A percentile compares a stretch with the other conserved stretches of the same genome.
Evolutionary conservation across 306 rosid genomes (phyloP).

Genomic region (Senna siamea): DNA sequence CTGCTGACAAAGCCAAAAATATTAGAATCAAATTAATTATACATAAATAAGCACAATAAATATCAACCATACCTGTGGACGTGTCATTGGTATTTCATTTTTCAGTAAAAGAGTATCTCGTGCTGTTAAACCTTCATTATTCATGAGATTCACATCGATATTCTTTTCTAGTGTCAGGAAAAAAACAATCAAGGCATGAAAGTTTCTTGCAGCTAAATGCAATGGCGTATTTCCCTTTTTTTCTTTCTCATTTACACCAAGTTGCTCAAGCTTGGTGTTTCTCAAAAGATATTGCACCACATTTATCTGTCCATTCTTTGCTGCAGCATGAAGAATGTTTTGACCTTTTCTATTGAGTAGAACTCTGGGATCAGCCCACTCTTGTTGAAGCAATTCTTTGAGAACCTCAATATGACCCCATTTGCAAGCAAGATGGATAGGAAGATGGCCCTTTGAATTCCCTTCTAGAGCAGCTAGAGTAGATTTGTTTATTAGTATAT

Average conservation of each 20-base stretch:
- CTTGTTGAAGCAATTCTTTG: not conserved
- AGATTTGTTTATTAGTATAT: not conserved
- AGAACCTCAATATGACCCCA: not conserved
- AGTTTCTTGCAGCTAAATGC: constrained; percentile 40
- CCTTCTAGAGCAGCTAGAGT: not conserved
- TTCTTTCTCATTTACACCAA: not conserved
- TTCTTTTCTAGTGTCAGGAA: not conserved
- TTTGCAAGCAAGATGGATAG: not conserved
- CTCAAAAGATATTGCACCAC: not conserved
- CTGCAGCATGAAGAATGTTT: not conserved
- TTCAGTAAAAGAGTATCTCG: not conserved
- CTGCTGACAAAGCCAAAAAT: no score
- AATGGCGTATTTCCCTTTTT: not conserved
- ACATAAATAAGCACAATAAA: no score
- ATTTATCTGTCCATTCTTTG: not conserved
- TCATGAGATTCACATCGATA: not conserved
- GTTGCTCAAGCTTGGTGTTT: not conserved
- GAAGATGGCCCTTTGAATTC: not conserved
- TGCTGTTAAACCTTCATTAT: not conserved
- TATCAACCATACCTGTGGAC: no score
- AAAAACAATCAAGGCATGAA: not conserved
- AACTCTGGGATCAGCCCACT: not conserved
- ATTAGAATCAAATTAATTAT: no score
- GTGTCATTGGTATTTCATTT: no score
- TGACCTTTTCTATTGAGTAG: not conserved